Evolutionary conservation across 225 moss, liverwort and hornwort genomes (phyloP).

Genomic region (Straminergon stramineum): DNA sequence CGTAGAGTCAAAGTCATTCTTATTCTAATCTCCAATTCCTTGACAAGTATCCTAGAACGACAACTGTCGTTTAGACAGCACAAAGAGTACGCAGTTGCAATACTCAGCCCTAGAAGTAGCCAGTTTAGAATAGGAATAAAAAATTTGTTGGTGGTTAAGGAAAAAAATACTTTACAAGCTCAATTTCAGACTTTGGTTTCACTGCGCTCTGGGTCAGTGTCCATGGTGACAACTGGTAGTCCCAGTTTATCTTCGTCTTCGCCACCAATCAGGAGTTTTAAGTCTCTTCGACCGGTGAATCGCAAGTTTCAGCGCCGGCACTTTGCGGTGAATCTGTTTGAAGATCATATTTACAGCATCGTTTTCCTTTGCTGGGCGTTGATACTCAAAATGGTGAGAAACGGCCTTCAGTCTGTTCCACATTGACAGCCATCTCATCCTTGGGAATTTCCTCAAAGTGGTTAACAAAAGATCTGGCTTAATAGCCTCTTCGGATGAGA

Average conservation of each 20-base stretch:
- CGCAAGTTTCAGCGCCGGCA: constrained; percentile 50
- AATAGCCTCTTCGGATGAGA: constrained; percentile 50
- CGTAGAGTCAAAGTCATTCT: not conserved
- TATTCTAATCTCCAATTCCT: not conserved
- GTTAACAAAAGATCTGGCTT: constrained; percentile 33
- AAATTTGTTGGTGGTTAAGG: not conserved
- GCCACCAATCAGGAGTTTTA: constrained; percentile 62
- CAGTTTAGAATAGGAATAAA: not conserved
- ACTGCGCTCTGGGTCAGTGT: not conserved
- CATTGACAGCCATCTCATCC: constrained; percentile 54
- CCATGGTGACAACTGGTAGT: not conserved
- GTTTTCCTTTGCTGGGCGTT: constrained; percentile 49
- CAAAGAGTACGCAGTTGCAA: not conserved
- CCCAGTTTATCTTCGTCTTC: not conserved
- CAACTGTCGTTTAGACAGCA: not conserved
- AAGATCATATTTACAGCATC: constrained; percentile 91
- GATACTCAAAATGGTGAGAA: constrained; percentile 66
- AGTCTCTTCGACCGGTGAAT: constrained; percentile 59
- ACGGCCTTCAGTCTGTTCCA: constrained; percentile 47
- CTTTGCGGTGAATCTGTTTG: constrained; percentile 63
- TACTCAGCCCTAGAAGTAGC: not conserved
- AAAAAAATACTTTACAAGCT: not conserved
- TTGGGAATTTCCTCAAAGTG: constrained; percentile 21
- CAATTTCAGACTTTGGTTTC: not conserved
- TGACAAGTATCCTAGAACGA: not conserved